A percentile compares a stretch with the other conserved stretches of the same genome.
Evolutionary conservation across 139 green algal species (phyloP).

Genomic region (Gonium pectorale): DNA sequence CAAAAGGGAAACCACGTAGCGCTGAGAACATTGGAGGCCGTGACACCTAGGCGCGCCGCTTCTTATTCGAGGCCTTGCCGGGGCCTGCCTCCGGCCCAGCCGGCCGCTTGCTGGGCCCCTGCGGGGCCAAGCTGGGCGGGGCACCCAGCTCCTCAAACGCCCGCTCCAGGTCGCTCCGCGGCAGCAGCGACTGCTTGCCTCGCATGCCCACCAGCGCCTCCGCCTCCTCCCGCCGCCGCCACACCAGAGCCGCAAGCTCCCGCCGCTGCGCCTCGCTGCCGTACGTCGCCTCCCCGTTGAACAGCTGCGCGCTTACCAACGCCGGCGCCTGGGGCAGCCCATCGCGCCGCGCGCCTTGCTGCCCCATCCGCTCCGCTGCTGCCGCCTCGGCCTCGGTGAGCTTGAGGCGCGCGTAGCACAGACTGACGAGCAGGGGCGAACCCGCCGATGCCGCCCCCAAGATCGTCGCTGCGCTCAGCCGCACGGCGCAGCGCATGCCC

Average conservation of each 20-base stretch:
- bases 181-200: constrained; percentile 27
- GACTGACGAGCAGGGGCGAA: background rate
- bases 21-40: too few species aligned
- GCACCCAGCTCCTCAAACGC: constrained; percentile 52
- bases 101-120: too few species aligned
- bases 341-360: background rate
- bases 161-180: constrained; percentile 56
- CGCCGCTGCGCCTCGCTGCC: background rate
- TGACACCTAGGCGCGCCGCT: too few species aligned
- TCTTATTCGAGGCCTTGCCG: too few species aligned
- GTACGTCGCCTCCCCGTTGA: constrained; percentile 58
- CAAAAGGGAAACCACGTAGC: too few species aligned
- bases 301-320: constrained; percentile 52
- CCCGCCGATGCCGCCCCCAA: background rate
- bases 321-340: background rate
- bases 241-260: constrained; percentile 42
- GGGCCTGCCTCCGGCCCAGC: too few species aligned
- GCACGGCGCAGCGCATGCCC: too few species aligned
- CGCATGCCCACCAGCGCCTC: constrained; percentile 57
- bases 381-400: background rate
- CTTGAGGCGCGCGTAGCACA: background rate
- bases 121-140: too few species aligned
- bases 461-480: too few species aligned
- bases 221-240: constrained; percentile 20
- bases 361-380: background rate